Evolutionary conservation across 192 early-diverging fungal genomes (phyloP).

Genomic region (Umbelopsis isabellina): DNA sequence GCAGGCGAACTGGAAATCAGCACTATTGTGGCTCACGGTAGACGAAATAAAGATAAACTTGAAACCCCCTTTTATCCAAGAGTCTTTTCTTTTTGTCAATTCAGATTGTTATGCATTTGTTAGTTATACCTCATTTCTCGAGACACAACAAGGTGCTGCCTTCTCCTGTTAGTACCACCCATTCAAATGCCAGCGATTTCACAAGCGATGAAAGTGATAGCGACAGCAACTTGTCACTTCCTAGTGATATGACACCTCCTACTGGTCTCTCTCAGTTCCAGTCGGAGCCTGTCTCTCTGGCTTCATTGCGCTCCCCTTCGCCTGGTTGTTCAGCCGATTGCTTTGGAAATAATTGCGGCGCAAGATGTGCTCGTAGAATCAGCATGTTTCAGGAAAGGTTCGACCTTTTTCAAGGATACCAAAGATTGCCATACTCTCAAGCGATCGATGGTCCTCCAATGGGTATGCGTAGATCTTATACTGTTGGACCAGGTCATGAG

Average conservation of each 20-base stretch:
- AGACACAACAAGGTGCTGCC: constrained; percentile 6
- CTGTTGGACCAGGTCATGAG: too few relatives aligned
- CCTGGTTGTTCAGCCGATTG: neutral
- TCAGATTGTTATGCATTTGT: neutral
- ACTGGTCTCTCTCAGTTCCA: neutral
- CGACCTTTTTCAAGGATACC: neutral
- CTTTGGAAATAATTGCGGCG: neutral
- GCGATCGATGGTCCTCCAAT: neutral
- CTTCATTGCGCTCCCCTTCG: neutral
- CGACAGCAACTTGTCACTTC: neutral
- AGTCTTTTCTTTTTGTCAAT: neutral
- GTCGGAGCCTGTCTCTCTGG: neutral
- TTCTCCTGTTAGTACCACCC: neutral
- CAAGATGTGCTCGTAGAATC: neutral
- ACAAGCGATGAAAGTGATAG: constrained; percentile 7
- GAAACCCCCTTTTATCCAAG: neutral
- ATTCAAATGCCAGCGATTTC: neutral
- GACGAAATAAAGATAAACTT: constrained; percentile 13
- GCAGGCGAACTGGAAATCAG: neutral
- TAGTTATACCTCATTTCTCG: constrained; percentile 4
- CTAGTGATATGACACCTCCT: neutral
- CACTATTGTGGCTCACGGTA: neutral
- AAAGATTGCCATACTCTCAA: neutral
- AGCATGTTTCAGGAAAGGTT: constrained; percentile 11
- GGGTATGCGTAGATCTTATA: too few relatives aligned